Base-by-base conservation (phyloP, 2,329 filamentous ascomycete genomes). In the Lasiodiplodia hormozganensis region DNA sequence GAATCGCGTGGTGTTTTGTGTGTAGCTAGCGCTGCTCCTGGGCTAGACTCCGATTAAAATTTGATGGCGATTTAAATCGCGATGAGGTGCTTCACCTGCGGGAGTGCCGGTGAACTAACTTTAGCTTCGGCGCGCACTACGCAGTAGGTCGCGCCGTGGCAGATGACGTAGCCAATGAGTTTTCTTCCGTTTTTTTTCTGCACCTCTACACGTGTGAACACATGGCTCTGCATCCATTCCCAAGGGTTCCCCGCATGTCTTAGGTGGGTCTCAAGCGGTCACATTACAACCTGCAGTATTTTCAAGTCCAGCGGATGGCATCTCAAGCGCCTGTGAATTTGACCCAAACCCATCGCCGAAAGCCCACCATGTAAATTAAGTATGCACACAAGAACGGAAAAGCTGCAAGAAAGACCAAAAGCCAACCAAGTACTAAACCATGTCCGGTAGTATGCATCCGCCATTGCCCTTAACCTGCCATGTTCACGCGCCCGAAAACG, bases 351-450 rank as follows among this genome's bases (percentile, higher is more conserved):
- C 43, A 28, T 52, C 18, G 18, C 52, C 60, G 18, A 47, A n/a
- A 21, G 43, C 38, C 43, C 28, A 34, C 31, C n/a, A 34, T n/a
- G 36, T 38, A 64, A 34, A 36, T 12, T 64, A 52, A 52, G 31
- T 64, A 62, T 62, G 52, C 60, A 64, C 36, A n/a, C 60, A 52
- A 64, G 60, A 64, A 52, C 2, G 43, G n/a, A 14, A 52, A 14
- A 64, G 31, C 12, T 28, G 43, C 31, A 52, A 51, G 36, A 21
- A 53, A 25, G 31, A 64, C 25, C 60, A 25, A 21, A 52, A 38
- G 18, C 47, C 60, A 18, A 52, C 47, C 31, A 34, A 10, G 7
- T 34, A 25, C 28, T 12, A 64, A 64, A 52, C 28, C 60, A 38
- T 64, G 28, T n/a, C 60, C 60, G 10, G 18, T 52, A 64, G 60